These are phyloP conservation scores for Aphanomyces cochlioides DNA, from an alignment of 352 stramenopile genomes.

Conservation along the genomic window DNA sequence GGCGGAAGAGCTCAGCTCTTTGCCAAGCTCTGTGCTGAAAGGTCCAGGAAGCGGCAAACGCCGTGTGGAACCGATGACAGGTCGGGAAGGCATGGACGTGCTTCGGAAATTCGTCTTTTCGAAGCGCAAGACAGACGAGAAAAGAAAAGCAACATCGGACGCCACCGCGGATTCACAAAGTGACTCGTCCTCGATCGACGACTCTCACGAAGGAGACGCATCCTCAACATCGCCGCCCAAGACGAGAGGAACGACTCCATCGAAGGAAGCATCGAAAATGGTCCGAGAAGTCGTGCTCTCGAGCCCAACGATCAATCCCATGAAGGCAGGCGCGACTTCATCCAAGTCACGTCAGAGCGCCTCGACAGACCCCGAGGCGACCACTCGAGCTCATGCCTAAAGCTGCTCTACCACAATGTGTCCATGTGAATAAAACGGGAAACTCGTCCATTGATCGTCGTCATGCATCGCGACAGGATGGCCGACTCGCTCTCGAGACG, in stretches of 20 bases:
- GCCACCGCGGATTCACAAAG: slow-evolving; percentile 3
- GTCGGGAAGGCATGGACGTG: slow-evolving; percentile 78
- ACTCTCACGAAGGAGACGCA: slow-evolving; percentile 1
- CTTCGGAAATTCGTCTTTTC: slow-evolving; percentile 79
- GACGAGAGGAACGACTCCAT: background rate
- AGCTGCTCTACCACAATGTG: too few relatives aligned
- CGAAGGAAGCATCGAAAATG: slow-evolving; percentile 14
- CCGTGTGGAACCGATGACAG: slow-evolving; percentile 78
- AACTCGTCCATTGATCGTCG: too few relatives aligned
- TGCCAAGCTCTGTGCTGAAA: slow-evolving; percentile 69
- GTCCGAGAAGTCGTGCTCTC: slow-evolving; percentile 20
- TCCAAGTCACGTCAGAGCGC: too few relatives aligned
- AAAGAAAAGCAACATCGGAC: slow-evolving; percentile 32
- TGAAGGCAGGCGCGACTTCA: background rate
- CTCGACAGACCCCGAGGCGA: too few relatives aligned
- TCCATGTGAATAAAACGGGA: too few relatives aligned
- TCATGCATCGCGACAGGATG: too few relatives aligned
- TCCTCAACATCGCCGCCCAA: background rate
- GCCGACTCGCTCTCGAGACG: too few relatives aligned
- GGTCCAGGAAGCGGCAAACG: slow-evolving; percentile 69
- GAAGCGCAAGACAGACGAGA: slow-evolving; percentile 66
- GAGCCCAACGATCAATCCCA: slow-evolving; percentile 27
- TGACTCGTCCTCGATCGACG: slow-evolving; percentile 12
- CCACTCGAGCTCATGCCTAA: too few relatives aligned
- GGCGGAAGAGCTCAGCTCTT: slow-evolving; percentile 72